Percentiles rank a stretch among this genome's conserved stretches.
phyloP scores from a whole-genome alignment of 2,329 filamentous ascomycete species.

The Trichoderma breve region DNA sequence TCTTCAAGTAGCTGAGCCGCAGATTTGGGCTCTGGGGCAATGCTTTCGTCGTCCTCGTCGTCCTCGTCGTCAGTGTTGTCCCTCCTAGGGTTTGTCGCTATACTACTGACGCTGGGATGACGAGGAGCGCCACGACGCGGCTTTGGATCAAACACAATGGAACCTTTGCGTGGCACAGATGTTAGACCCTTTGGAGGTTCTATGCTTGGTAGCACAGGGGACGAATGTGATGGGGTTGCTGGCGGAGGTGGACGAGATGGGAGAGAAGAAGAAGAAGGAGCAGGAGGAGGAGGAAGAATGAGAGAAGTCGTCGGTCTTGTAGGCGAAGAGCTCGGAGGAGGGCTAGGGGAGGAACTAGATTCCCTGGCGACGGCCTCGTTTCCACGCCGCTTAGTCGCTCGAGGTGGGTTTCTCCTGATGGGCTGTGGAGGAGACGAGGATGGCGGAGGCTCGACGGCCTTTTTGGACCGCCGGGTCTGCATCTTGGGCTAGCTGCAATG shows the following conservation, averaged over 20 bases:
- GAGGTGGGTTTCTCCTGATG: neutral
- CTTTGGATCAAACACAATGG: slow-evolving; percentile 20
- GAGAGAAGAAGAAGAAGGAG: neutral
- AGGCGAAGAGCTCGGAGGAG: neutral
- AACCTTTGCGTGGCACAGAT: slow-evolving; percentile 13
- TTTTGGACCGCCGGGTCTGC: slow-evolving; percentile 5
- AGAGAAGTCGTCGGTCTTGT: neutral
- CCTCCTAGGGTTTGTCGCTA: slow-evolving; percentile 23
- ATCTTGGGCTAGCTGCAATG: neutral
- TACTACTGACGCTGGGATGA: slow-evolving; percentile 20
- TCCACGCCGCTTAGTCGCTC: neutral
- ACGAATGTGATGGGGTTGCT: neutral
- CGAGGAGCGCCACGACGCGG: slow-evolving; percentile 29
- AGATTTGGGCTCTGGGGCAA: neutral
- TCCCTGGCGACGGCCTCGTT: neutral
- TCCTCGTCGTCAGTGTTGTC: slow-evolving; percentile 23
- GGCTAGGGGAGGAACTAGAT: neutral
- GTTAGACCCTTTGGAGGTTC: neutral
- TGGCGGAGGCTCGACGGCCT: neutral
- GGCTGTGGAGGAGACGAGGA: neutral
- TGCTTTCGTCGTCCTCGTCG: slow-evolving; percentile 7
- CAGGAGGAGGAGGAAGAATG: neutral
- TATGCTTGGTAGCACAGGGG: neutral
- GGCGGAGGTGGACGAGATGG: neutral
- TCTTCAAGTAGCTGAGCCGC: neutral